Base-by-base conservation (phyloP, 2,329 filamentous ascomycete genomes). In the Pyrenophora teres region DNA sequence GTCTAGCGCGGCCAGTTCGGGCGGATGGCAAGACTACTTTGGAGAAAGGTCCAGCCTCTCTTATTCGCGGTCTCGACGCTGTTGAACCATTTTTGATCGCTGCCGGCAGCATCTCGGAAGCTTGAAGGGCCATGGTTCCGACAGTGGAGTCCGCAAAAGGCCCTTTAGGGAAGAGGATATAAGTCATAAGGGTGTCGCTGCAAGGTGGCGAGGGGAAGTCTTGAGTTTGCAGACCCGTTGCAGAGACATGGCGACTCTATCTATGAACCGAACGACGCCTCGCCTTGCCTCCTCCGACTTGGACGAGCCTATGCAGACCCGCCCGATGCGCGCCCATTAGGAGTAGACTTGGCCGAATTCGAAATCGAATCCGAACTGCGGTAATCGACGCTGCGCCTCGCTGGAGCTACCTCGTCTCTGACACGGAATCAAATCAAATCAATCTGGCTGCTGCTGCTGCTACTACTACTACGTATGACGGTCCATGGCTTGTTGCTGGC, bases 161-260 rank as follows among this genome's bases (percentile, higher is more conserved):
- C 63, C 69, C 70, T 71, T 72, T 67, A 60, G 32, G 19, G 41
- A 44, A 49, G 46, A 54, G 56, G 53, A 67, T 69, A 68, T 70
- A 71, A 67, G 56, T 59, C 50, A 53, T 39, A 37, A 54, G 16
- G 52, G 50, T 44, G 60, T 59, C 58, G 58, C 63, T 54, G 54
- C 46, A 46, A 38, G 30, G 37, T 41, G 42, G 25, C 41, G 41
- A 35, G 27, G 23, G 39, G 23, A 40, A 16, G 35, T 37, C 41
- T 40, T 23, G 44, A 40, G 40, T 40, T 33, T 50, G 41, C 47
- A 41, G 19, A 39, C 45, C 49, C 51, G 46, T 51, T 40, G 42
- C 45, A 47, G 36, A 47, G 19, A 50, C 27, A 25, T 9, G 9
- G 27, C 27, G 27, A 30, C 27, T n/a, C n/a, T n/a, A n/a, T 30